Percentiles rank a stretch among this genome's conserved stretches.
Conservation (phyloP, 441 rosid genomes). For the Flueggea neowawraea region DNA sequence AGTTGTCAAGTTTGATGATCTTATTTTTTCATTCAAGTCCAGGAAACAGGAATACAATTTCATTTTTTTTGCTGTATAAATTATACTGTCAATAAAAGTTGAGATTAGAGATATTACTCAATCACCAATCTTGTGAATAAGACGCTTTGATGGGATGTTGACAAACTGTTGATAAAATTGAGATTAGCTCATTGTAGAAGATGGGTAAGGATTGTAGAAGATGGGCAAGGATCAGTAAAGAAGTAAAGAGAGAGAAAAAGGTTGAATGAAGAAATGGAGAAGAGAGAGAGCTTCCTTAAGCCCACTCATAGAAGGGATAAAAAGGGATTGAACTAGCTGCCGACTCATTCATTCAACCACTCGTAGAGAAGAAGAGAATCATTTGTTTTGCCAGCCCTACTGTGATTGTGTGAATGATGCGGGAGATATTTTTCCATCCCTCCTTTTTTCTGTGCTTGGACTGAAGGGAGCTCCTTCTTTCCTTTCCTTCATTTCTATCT, state of each 20-base stretch:
- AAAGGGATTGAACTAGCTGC: conserved; percentile 54
- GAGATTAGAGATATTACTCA: too few relatives aligned
- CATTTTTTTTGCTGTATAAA: too few relatives aligned
- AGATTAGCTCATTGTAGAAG: neutral
- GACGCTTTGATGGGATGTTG: neutral
- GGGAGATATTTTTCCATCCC: conserved; percentile 75
- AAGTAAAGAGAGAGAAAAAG: neutral
- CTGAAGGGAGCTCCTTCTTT: conserved; percentile 96
- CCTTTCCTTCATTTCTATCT: conserved; percentile 11
- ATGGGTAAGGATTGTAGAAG: neutral
- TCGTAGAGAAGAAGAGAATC: conserved; percentile 16
- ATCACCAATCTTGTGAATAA: too few relatives aligned
- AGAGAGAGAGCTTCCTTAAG: conserved; percentile 85
- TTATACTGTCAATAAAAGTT: too few relatives aligned
- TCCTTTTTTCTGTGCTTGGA: conserved; percentile 73
- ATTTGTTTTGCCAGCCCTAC: conserved; percentile 15
- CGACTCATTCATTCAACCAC: conserved; percentile 95
- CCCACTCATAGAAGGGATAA: conserved; percentile 63
- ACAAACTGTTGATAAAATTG: neutral
- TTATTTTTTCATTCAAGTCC: too few relatives aligned
- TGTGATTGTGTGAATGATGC: conserved; percentile 93
- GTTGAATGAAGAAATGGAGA: neutral
- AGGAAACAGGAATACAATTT: too few relatives aligned
- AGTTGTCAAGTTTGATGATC: too few relatives aligned
- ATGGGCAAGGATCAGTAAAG: neutral